A percentile compares a stretch with the other conserved stretches of the same genome.
These are phyloP conservation scores for Fusarium tanahbumbuense DNA, from an alignment of 2,329 filamentous ascomycete genomes.

Conservation along the genomic window DNA sequence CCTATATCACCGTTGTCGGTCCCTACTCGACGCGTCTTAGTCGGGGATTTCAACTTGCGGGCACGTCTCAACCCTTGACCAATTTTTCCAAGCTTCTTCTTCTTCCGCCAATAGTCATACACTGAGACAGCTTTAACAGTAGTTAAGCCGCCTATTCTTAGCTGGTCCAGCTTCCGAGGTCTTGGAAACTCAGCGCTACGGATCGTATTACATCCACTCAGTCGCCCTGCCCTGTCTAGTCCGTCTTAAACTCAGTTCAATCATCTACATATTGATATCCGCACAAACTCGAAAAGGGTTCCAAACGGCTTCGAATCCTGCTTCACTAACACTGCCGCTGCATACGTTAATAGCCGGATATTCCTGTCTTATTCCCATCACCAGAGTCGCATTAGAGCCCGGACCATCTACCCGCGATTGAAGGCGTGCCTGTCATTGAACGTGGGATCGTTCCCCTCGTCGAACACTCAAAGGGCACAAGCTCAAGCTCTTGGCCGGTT, in stretches of 20 bases:
- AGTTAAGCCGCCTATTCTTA: constrained; percentile 20
- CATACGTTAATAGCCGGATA: constrained; percentile 12
- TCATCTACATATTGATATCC: constrained; percentile 30
- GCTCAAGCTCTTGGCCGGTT: constrained; percentile 43
- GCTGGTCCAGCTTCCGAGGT: constrained; percentile 19
- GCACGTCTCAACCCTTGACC: constrained; percentile 9
- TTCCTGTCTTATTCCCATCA: constrained; percentile 20
- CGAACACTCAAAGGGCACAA: constrained; percentile 31
- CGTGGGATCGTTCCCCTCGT: constrained; percentile 36
- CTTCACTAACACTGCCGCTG: constrained; percentile 17
- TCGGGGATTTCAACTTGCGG: constrained; percentile 1
- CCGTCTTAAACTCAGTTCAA: constrained; percentile 15
- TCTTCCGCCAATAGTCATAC: constrained; percentile 17
- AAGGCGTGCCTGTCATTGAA: constrained; percentile 35
- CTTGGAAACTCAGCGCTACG: constrained; percentile 24
- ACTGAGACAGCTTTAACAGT: constrained; percentile 25
- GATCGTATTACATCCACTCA: constrained; percentile 26
- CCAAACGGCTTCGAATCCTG: constrained; percentile 15
- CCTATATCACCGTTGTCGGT: constrained; percentile 16
- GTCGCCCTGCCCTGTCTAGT: neutral
- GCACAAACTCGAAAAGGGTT: constrained; percentile 27
- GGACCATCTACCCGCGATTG: constrained; percentile 38
- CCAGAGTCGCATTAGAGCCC: constrained; percentile 38
- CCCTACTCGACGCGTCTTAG: constrained; percentile 24
- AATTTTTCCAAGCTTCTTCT: constrained; percentile 10